phyloP scores from a whole-genome alignment of 2,329 filamentous ascomycete species.

The Penicillium sclerotigenum region DNA sequence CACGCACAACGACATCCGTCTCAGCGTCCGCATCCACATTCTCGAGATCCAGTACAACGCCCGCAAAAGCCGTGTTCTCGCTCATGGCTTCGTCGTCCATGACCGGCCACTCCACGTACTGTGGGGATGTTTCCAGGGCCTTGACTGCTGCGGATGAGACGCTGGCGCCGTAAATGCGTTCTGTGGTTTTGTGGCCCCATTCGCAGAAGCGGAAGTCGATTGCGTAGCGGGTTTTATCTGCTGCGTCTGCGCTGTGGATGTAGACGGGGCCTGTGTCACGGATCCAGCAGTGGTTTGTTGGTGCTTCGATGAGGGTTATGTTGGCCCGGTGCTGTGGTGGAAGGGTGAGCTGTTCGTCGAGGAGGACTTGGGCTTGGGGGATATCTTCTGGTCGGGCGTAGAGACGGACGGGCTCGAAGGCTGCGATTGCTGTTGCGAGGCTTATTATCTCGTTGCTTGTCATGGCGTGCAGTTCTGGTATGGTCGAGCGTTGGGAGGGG shows the following conservation, averaged over 20 bases:
- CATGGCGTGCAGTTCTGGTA: constrained; percentile 18
- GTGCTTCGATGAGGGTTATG: constrained; percentile 17
- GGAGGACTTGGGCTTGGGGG: constrained; percentile 9
- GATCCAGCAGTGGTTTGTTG: constrained; percentile 31
- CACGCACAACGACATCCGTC: constrained; percentile 11
- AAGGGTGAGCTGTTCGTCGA: constrained; percentile 3
- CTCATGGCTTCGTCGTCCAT: constrained; percentile 7
- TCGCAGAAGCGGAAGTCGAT: constrained; percentile 26
- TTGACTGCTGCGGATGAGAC: constrained; percentile 9
- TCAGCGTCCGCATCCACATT: background rate
- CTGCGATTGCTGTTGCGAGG: constrained; percentile 27
- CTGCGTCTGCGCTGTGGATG: constrained; percentile 9
- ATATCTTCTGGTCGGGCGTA: constrained; percentile 27
- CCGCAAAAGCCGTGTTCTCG: constrained; percentile 22
- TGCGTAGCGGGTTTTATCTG: constrained; percentile 15
- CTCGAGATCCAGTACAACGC: constrained; percentile 16
- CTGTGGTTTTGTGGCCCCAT: constrained; percentile 21
- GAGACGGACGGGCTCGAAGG: constrained; percentile 34
- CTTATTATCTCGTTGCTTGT: constrained; percentile 27
- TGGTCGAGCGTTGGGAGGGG: constrained; percentile 23
- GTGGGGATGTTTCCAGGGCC: background rate
- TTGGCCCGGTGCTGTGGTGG: background rate
- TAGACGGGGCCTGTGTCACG: constrained; percentile 33
- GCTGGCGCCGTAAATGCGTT: constrained; percentile 15
- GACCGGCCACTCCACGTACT: constrained; percentile 15